These are phyloP conservation scores for Monsonia emarginata DNA, from an alignment of 441 rosid genomes.

Conservation along the genomic window DNA sequence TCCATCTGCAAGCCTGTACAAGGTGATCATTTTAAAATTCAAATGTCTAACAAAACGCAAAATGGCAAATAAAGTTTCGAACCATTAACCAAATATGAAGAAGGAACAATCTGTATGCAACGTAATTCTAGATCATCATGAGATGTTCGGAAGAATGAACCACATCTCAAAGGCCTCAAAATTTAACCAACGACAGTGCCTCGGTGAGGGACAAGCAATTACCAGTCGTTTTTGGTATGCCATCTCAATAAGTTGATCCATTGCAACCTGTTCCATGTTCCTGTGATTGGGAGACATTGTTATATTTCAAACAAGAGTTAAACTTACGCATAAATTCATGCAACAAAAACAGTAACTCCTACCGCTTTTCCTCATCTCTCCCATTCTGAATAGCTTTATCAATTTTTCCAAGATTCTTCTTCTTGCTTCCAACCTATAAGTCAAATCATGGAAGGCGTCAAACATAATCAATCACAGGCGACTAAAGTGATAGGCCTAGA, in stretches of 20 bases:
- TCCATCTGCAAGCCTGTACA: slow-evolving; percentile 44
- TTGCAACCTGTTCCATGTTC: slow-evolving; percentile 42
- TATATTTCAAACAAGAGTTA: neutral
- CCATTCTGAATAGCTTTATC: slow-evolving; percentile 26
- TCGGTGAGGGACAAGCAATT: slow-evolving; percentile 6
- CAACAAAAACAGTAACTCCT: slow-evolving; percentile 1
- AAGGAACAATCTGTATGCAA: neutral
- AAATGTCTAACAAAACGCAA: neutral
- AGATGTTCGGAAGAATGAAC: neutral
- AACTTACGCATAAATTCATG: neutral
- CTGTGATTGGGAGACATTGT: slow-evolving; percentile 23
- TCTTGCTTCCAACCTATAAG: slow-evolving; percentile 32
- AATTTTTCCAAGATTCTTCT: slow-evolving; percentile 26
- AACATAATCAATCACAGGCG: neutral
- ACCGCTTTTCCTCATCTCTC: slow-evolving; percentile 30
- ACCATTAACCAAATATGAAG: neutral
- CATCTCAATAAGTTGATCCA: slow-evolving; percentile 45
- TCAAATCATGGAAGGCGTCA: neutral
- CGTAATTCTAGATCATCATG: neutral
- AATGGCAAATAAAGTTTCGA: no score
- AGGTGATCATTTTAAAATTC: slow-evolving; percentile 2
- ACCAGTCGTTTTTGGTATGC: slow-evolving; percentile 48
- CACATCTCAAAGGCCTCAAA: neutral
- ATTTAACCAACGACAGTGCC: neutral
- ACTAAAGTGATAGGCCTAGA: neutral